Evolutionary conservation across 1,284 basidiomycete genomes (phyloP).

Genomic region (Tilletia walkeri): DNA sequence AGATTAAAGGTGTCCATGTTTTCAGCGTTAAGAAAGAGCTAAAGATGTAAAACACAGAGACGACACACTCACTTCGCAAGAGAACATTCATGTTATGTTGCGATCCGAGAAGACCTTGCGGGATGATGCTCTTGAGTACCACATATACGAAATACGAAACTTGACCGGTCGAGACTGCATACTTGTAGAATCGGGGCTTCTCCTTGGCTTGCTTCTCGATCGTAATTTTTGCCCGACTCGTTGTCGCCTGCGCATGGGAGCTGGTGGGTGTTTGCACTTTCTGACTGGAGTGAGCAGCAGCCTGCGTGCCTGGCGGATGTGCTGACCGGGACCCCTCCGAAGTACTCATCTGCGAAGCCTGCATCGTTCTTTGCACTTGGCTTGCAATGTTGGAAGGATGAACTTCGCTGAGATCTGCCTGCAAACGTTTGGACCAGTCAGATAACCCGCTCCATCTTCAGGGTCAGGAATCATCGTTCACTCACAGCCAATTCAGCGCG

Average conservation of each 20-base stretch:
- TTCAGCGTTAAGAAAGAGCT: too few species aligned
- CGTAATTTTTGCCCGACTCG: background rate
- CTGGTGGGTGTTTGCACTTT: background rate
- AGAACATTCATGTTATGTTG: conserved; percentile 68
- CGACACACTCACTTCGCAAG: conserved; percentile 62
- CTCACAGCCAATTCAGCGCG: conserved; percentile 5
- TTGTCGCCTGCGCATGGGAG: background rate
- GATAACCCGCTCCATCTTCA: too few species aligned
- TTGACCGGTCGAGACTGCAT: conserved; percentile 56
- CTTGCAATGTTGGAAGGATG: background rate
- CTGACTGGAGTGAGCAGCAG: background rate
- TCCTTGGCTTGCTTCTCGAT: background rate
- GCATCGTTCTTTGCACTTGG: background rate
- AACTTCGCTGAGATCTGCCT: conserved; percentile 14
- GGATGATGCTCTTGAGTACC: conserved; percentile 71
- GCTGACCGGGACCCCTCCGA: background rate
- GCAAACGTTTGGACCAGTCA: background rate
- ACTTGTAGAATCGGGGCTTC: background rate
- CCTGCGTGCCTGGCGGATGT: background rate
- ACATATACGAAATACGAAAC: conserved; percentile 69
- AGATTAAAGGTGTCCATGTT: background rate
- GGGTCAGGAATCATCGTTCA: background rate
- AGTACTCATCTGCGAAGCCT: background rate
- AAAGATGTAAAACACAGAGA: background rate
- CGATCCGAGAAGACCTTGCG: conserved; percentile 75